Evolutionary conservation across 495 filamentous ascomycete genomes (phyloP).

Genomic region (Opeltia flavorubescens): DNA sequence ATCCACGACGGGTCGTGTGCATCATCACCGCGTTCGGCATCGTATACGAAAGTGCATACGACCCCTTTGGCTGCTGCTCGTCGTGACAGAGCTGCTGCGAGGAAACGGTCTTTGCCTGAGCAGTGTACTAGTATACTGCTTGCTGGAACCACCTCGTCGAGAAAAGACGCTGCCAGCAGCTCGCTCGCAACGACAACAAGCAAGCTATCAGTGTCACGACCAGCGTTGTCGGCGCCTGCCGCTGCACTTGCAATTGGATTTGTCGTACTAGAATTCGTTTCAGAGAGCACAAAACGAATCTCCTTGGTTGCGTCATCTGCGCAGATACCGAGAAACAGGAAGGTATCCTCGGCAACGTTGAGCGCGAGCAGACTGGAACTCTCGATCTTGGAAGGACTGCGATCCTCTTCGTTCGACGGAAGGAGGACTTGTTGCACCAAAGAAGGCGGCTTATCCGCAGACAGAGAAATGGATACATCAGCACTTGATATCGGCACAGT

Average conservation of each 20-base stretch:
- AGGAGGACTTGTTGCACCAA: background rate
- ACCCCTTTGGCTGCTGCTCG: background rate
- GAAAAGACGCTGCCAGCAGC: background rate
- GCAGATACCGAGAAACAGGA: slow-evolving; percentile 3
- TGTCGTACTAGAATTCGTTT: background rate
- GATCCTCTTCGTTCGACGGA: background rate
- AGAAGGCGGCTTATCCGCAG: background rate
- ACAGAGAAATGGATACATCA: background rate
- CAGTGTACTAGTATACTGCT: slow-evolving; percentile 7
- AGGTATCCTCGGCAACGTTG: background rate
- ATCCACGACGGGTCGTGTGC: slow-evolving; percentile 1
- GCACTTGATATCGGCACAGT: background rate
- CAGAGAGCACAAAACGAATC: background rate
- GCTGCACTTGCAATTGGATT: background rate
- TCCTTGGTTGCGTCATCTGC: background rate
- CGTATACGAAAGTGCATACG: background rate
- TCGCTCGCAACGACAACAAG: background rate
- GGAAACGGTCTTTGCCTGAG: slow-evolving; percentile 3
- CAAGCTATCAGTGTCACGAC: background rate
- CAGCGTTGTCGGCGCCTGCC: background rate
- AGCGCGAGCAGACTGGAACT: background rate
- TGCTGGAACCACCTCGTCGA: background rate
- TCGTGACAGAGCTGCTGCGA: slow-evolving; percentile 1
- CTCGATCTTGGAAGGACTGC: background rate
- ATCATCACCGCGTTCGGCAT: background rate